phyloP scores from a whole-genome alignment of 345 rosid genomes.

The Citrus medica region DNA sequence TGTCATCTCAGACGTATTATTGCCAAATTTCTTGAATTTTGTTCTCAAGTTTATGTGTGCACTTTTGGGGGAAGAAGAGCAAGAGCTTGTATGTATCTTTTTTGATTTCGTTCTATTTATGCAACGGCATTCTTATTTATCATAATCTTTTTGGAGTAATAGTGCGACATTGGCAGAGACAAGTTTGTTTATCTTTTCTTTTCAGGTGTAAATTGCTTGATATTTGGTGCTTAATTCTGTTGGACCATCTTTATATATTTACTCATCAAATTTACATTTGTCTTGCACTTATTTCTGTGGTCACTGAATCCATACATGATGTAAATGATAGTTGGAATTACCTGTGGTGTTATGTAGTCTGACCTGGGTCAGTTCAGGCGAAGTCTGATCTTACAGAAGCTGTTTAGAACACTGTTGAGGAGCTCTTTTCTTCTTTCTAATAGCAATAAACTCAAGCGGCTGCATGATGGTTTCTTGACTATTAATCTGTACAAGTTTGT shows the following conservation, averaged over 20 bases:
- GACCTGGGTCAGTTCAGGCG: not conserved
- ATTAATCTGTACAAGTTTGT: not conserved
- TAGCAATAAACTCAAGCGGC: not conserved
- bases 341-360: not conserved
- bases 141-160: not conserved
- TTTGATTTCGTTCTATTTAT: not conserved
- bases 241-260: not conserved
- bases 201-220: not conserved
- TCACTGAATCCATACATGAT: not conserved
- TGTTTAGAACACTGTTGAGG: not conserved
- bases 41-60: not conserved
- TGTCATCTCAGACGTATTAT: slow-evolving; percentile 3
- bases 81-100: not conserved
- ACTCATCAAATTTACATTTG: not conserved
- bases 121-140: not conserved
- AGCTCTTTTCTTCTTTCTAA: not conserved
- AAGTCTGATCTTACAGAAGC: not conserved
- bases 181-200: not conserved
- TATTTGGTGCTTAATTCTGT: not conserved
- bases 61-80: not conserved
- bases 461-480: not conserved
- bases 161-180: not conserved
- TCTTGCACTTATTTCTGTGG: not conserved
- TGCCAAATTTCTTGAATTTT: not conserved
- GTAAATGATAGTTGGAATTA: not conserved